A percentile compares a stretch with the other conserved stretches of the same genome.
phyloP scores from a whole-genome alignment of 129 eudicot genomes.

The Centella asiatica region DNA sequence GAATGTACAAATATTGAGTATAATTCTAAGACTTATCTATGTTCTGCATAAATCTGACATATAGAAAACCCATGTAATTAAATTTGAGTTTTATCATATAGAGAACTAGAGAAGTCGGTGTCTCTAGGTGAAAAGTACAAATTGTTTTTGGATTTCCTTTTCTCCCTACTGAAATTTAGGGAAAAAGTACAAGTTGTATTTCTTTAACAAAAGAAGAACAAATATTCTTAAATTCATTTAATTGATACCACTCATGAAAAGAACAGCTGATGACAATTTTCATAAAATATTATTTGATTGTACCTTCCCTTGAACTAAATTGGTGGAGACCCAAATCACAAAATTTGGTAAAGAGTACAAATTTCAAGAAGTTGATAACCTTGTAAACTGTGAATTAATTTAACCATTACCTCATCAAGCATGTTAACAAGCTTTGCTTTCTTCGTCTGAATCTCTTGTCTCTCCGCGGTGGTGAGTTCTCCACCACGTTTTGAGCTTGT shows the following conservation, averaged over 20 bases:
- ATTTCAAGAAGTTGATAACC: neutral
- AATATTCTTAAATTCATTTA: slow-evolving; percentile 12
- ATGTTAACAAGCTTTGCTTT: slow-evolving; percentile 74
- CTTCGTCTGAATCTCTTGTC: slow-evolving; percentile 82
- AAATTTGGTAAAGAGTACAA: neutral
- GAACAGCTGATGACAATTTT: slow-evolving; percentile 19
- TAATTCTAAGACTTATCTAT: neutral
- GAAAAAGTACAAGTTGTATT: neutral
- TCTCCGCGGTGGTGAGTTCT: slow-evolving; percentile 61
- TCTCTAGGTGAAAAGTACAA: too few relatives aligned
- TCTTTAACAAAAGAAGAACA: neutral
- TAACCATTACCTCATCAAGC: slow-evolving; percentile 61
- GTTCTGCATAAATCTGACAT: neutral
- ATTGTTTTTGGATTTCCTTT: too few relatives aligned
- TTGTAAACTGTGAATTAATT: neutral
- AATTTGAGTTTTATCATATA: too few relatives aligned
- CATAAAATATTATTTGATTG: slow-evolving; percentile 20
- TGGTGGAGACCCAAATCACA: slow-evolving; percentile 31
- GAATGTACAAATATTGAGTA: too few relatives aligned
- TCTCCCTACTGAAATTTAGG: neutral
- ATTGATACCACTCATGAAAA: slow-evolving; percentile 12
- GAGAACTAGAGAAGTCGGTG: too few relatives aligned
- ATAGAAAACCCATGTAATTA: too few relatives aligned
- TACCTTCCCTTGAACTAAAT: slow-evolving; percentile 10
- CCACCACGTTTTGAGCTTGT: slow-evolving; percentile 22